A percentile compares a stretch with the other conserved stretches of the same genome.
These are phyloP conservation scores for Leccinum subgranulosum DNA, from an alignment of 768 basidiomycete genomes.

Conservation along the genomic window DNA sequence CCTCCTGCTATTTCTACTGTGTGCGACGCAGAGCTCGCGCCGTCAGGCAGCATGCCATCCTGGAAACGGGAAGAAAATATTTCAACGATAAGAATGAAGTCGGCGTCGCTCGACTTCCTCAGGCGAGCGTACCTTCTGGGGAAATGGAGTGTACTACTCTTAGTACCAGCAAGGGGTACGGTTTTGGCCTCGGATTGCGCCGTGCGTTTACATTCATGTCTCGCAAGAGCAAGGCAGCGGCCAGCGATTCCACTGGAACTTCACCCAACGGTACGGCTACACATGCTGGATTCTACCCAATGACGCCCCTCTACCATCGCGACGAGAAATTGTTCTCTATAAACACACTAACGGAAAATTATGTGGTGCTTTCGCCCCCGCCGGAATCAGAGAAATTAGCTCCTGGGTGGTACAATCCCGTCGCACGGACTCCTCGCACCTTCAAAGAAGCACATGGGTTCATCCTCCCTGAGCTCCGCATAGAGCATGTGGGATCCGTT, in stretches of 20 bases:
- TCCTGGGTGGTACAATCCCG: slow-evolving; percentile 30
- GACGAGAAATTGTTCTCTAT: slow-evolving; percentile 32
- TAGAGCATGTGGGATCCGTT: slow-evolving; percentile 8
- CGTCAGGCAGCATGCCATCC: slow-evolving; percentile 6
- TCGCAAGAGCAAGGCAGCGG: slow-evolving; percentile 20
- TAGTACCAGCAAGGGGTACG: slow-evolving; percentile 32
- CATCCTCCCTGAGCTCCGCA: slow-evolving; percentile 21
- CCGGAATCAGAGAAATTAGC: slow-evolving; percentile 34
- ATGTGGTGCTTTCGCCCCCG: slow-evolving; percentile 11
- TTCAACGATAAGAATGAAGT: not conserved
- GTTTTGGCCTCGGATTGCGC: slow-evolving; percentile 32
- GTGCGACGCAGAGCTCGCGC: slow-evolving; percentile 46
- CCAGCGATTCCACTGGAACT: slow-evolving; percentile 17
- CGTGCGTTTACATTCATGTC: slow-evolving; percentile 24
- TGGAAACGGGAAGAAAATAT: not conserved
- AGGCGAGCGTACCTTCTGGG: slow-evolving; percentile 14
- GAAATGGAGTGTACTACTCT: slow-evolving; percentile 27
- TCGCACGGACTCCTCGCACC: slow-evolving; percentile 11
- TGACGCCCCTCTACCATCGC: slow-evolving; percentile 18
- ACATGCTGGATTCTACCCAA: slow-evolving; percentile 20
- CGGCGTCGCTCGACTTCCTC: slow-evolving; percentile 11
- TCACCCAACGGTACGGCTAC: slow-evolving; percentile 8
- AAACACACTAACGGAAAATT: slow-evolving; percentile 18
- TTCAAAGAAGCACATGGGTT: slow-evolving; percentile 17
- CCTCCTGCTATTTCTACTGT: slow-evolving; percentile 43